Evolutionary conservation across 352 stramenopile genomes (phyloP).

Genomic region (Phytophthora litchii): DNA sequence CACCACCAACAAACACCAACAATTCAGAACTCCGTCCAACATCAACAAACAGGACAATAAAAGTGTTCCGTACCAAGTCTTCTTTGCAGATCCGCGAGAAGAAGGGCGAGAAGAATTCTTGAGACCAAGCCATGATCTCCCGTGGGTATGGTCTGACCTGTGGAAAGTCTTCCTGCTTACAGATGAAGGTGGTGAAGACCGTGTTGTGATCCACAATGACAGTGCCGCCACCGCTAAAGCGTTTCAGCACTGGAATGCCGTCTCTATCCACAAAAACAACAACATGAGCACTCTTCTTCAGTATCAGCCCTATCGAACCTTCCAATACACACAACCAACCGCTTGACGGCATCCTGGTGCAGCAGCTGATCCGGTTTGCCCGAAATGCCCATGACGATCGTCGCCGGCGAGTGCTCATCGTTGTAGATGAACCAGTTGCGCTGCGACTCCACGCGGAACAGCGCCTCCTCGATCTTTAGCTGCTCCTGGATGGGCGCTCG

Average conservation of each 20-base stretch:
- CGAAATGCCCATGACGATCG: constrained; percentile 96
- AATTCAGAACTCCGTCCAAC: constrained; percentile 9
- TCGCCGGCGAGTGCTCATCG: constrained; percentile 63
- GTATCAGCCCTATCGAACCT: background rate
- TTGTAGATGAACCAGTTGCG: constrained; percentile 89
- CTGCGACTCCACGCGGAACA: constrained; percentile 89
- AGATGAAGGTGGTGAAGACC: constrained; percentile 93
- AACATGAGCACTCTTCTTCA: background rate
- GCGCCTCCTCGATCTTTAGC: constrained; percentile 92
- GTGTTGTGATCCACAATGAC: constrained; percentile 96
- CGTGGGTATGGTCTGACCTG: constrained; percentile 85
- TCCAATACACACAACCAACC: constrained; percentile 45
- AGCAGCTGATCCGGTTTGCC: constrained; percentile 93
- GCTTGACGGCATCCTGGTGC: constrained; percentile 82
- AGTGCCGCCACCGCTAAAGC: constrained; percentile 97
- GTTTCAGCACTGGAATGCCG: constrained; percentile 89
- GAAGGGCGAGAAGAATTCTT: constrained; percentile 79
- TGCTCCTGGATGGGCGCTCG: constrained; percentile 77
- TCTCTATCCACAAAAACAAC: constrained; percentile 42
- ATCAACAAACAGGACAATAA: background rate
- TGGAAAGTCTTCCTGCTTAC: constrained; percentile 80
- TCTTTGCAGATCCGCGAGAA: constrained; percentile 61
- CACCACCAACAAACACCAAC: background rate
- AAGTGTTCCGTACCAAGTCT: constrained; percentile 27
- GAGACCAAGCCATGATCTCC: constrained; percentile 94